These are phyloP conservation scores for Linnemannia schmuckeri DNA, from an alignment of 192 early-diverging fungal species.

Conservation along the genomic window DNA sequence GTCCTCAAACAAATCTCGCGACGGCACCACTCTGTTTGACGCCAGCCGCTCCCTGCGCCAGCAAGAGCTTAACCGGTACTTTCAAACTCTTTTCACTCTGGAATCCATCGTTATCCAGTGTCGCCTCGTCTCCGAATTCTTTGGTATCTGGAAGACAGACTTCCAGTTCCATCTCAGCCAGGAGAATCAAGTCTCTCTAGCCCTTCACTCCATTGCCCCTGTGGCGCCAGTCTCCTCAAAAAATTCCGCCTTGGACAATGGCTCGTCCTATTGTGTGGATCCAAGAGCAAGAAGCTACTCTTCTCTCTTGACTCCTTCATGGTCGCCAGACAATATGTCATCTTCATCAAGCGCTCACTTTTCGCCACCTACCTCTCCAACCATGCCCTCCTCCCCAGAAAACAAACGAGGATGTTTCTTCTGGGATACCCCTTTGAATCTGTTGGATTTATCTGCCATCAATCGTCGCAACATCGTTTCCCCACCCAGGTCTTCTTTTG, in stretches of 20 bases:
- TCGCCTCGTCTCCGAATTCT: slow-evolving; percentile 33
- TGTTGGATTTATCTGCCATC: not conserved
- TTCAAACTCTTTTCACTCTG: slow-evolving; percentile 4
- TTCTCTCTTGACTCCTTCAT: not conserved
- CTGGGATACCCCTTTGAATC: not conserved
- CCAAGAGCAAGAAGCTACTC: not conserved
- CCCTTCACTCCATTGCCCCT: slow-evolving; percentile 9
- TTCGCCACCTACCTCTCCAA: not conserved
- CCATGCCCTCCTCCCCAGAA: too few species aligned
- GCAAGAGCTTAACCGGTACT: not conserved
- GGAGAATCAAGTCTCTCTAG: slow-evolving; percentile 8
- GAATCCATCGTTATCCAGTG: not conserved
- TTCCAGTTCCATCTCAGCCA: slow-evolving; percentile 21
- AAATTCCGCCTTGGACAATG: not conserved
- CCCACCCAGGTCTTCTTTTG: not conserved
- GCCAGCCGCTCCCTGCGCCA: not conserved
- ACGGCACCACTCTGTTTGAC: not conserved
- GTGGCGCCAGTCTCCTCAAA: not conserved
- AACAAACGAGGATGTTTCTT: not conserved
- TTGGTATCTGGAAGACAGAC: slow-evolving; percentile 38
- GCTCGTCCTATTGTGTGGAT: not conserved
- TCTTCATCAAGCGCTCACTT: not conserved
- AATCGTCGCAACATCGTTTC: not conserved
- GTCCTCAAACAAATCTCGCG: not conserved
- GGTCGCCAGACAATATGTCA: not conserved